These are phyloP conservation scores for Willaertia magna DNA, from an alignment of 208 protist species.

Conservation along the genomic window DNA sequence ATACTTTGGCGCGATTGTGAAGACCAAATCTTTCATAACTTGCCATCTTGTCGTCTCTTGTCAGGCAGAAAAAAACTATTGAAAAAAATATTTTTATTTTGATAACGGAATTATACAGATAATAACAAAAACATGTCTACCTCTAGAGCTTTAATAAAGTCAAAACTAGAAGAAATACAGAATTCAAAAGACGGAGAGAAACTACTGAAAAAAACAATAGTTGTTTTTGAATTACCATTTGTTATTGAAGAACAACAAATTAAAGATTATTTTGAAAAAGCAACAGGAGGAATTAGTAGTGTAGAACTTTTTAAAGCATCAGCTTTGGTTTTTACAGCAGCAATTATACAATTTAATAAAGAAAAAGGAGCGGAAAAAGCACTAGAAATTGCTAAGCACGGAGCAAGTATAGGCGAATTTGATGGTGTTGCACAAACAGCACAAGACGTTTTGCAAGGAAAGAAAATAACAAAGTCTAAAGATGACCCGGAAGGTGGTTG, in stretches of 20 bases:
- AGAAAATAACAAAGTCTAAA: neutral
- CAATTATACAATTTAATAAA: constrained; percentile 1
- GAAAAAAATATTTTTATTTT: too few species aligned
- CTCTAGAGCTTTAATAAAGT: neutral
- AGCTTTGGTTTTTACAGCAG: neutral
- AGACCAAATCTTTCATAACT: too few species aligned
- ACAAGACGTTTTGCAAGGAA: neutral
- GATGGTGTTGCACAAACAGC: neutral
- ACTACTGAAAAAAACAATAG: neutral
- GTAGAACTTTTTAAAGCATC: neutral
- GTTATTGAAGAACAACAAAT: neutral
- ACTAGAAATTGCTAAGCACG: neutral
- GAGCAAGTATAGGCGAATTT: neutral
- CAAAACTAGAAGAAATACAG: neutral
- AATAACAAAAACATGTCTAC: neutral
- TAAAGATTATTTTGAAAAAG: neutral
- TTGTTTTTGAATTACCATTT: neutral
- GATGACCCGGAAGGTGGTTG: neutral
- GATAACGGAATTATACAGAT: too few species aligned
- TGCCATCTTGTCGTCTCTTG: too few species aligned
- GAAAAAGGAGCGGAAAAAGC: neutral
- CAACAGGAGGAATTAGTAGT: neutral
- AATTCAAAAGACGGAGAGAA: neutral
- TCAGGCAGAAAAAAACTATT: too few species aligned
- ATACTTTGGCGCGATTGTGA: too few species aligned